Conservation (phyloP, 148 eudicot genomes). For the Cornus controversa region DNA sequence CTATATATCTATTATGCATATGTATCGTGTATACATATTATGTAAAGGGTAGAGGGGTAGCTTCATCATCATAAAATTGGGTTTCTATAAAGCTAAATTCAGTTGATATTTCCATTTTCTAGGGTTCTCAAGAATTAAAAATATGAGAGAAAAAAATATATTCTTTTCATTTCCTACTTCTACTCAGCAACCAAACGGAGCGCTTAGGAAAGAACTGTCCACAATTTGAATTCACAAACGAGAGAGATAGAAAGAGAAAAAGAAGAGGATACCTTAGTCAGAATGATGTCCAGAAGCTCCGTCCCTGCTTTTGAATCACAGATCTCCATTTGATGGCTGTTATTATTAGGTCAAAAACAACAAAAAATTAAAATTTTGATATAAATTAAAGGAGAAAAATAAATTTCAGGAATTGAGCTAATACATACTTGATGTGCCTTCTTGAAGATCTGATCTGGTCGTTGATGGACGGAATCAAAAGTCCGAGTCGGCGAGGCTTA, state of each 20-base stretch:
- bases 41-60: too few species aligned
- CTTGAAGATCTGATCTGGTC: constrained; percentile 23
- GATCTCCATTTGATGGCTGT: constrained; percentile 38
- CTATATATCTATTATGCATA: too few species aligned
- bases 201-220: neutral
- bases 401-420: neutral
- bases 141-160: too few species aligned
- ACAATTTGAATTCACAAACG: too few species aligned
- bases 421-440: constrained; percentile 23
- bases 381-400: neutral
- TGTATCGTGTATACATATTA: too few species aligned
- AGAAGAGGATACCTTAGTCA: constrained; percentile 39
- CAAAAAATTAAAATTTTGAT: neutral
- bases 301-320: constrained; percentile 49
- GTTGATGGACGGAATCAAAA: constrained; percentile 15
- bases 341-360: neutral
- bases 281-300: constrained; percentile 64
- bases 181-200: neutral
- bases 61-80: too few species aligned
- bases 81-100: too few species aligned
- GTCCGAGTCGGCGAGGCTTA: constrained; percentile 47
- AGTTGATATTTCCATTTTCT: too few species aligned
- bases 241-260: neutral
- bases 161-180: neutral
- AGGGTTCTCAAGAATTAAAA: neutral